Percentiles rank a stretch among this genome's conserved stretches.
Conservation (phyloP, 1,284 basidiomycete genomes). For the Fomitopsis pinicola region DNA sequence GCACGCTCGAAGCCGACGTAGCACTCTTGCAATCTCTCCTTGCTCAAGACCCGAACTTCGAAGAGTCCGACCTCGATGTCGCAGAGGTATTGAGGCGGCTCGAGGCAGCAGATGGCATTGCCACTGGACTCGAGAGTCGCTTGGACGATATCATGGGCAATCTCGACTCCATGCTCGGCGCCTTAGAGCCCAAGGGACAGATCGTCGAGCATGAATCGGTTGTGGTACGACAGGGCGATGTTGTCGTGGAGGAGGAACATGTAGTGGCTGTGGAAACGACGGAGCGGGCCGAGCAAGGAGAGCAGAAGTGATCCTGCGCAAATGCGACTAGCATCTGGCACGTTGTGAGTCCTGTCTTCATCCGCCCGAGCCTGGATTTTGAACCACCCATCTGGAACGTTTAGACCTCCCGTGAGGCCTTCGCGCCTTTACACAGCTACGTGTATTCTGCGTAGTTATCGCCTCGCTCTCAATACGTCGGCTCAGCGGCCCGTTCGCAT, state of each 20-base stretch:
- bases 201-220: background rate
- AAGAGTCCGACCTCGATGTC: constrained; percentile 31
- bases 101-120: constrained; percentile 50
- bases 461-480: too few species aligned
- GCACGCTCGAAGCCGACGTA: constrained; percentile 30
- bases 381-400: too few species aligned
- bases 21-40: constrained; percentile 33
- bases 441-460: too few species aligned
- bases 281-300: background rate
- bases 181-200: constrained; percentile 31
- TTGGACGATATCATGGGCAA: constrained; percentile 53
- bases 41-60: constrained; percentile 25
- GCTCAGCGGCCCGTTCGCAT: too few species aligned
- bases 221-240: background rate
- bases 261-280: background rate
- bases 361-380: too few species aligned
- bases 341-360: too few species aligned
- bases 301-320: background rate
- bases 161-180: constrained; percentile 49
- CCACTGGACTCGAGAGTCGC: constrained; percentile 50
- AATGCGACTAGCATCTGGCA: too few species aligned
- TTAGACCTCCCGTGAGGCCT: too few species aligned
- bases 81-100: constrained; percentile 42
- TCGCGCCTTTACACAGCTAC: too few species aligned
- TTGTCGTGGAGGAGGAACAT: background rate